Percentiles rank a stretch among this genome's conserved stretches.
phyloP scores from a whole-genome alignment of 176 grass and related monocot species.

The Musa acuminata region DNA sequence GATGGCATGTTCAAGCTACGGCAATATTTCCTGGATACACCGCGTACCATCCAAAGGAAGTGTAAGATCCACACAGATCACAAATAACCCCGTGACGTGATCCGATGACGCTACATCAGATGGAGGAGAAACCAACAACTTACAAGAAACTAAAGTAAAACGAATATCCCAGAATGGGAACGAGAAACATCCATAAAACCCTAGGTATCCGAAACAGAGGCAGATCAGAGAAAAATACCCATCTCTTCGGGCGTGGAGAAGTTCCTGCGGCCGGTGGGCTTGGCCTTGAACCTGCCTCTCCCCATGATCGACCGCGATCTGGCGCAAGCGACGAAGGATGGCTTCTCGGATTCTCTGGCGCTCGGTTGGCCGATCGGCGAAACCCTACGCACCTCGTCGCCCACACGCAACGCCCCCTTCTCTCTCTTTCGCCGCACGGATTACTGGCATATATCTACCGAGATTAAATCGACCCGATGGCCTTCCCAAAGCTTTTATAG shows the following conservation, averaged over 20 bases:
- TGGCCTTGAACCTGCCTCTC: slow-evolving; percentile 83
- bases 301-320: slow-evolving; percentile 38
- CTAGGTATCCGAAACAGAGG: not conserved
- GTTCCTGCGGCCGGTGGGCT: slow-evolving; percentile 67
- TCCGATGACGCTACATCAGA: not conserved
- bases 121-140: not conserved
- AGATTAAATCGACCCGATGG: too few relatives aligned
- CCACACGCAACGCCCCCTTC: too few relatives aligned
- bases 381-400: not conserved
- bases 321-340: not conserved
- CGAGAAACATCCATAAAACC: not conserved
- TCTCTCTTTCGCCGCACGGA: too few relatives aligned
- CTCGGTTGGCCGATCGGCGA: not conserved
- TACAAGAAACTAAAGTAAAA: not conserved
- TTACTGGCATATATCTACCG: too few relatives aligned
- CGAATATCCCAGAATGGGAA: not conserved
- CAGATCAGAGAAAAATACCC: slow-evolving; percentile 25
- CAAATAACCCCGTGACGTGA: not conserved
- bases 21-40: too few relatives aligned
- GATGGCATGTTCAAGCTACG: too few relatives aligned
- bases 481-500: too few relatives aligned
- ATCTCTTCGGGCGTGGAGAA: slow-evolving; percentile 79
- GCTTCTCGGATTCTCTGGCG: not conserved
- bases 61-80: too few relatives aligned
- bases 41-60: too few relatives aligned